Evolutionary conservation across 495 filamentous ascomycete genomes (phyloP).

Genomic region (Terfezia claveryi): DNA sequence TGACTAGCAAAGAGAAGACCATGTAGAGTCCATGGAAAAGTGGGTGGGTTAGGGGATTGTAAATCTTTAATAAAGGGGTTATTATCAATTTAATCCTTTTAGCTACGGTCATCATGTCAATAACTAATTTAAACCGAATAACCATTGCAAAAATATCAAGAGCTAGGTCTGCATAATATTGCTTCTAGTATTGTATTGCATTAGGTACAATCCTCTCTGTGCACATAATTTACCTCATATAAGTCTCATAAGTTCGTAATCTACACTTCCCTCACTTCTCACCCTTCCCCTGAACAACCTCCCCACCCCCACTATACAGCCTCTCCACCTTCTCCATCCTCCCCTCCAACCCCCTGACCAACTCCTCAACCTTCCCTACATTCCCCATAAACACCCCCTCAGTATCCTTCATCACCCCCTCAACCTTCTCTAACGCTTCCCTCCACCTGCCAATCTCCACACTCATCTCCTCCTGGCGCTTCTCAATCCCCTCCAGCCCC

Average conservation of each 20-base stretch:
- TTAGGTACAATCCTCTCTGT: no score
- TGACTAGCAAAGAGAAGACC: conserved; percentile 22
- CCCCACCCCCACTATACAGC: background rate
- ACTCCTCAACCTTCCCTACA: conserved; percentile 25
- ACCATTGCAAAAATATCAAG: no score
- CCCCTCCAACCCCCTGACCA: background rate
- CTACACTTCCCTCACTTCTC: background rate
- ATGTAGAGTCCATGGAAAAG: background rate
- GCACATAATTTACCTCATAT: no score
- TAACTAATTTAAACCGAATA: no score
- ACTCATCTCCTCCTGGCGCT: conserved; percentile 59
- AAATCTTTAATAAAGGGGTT: background rate
- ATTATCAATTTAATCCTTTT: background rate
- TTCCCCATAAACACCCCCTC: conserved; percentile 53
- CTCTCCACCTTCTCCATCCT: background rate
- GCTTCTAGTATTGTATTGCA: no score
- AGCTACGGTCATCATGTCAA: no score
- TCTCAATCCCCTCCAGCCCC: conserved; percentile 51
- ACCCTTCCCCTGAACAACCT: background rate
- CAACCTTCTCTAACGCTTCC: conserved; percentile 57
- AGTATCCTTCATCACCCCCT: conserved; percentile 44
- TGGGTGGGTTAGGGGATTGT: background rate
- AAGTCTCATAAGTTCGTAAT: no score
- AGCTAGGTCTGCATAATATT: no score
- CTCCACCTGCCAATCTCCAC: conserved; percentile 70